phyloP scores from a whole-genome alignment of 495 filamentous ascomycete species.

The Penicillium psychrofluorescens region DNA sequence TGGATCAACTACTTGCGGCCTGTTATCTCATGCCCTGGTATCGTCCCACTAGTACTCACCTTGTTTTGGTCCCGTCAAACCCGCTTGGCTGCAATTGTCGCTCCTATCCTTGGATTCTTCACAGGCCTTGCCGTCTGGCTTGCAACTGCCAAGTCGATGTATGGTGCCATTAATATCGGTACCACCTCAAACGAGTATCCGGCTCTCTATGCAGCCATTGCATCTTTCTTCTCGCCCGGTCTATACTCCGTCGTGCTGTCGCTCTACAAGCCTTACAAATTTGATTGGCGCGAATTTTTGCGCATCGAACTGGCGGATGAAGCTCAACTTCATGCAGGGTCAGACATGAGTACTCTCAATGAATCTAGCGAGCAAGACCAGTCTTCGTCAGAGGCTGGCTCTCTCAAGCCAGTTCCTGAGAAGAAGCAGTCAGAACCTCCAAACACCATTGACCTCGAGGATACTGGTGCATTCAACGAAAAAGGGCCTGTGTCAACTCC shows the following conservation, averaged over 20 bases:
- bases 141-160: slow-evolving; percentile 21
- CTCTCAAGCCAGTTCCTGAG: neutral
- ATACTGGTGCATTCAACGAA: neutral
- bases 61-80: slow-evolving; percentile 34
- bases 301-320: slow-evolving; percentile 31
- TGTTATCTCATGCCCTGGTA: slow-evolving; percentile 30
- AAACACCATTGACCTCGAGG: slow-evolving; percentile 8
- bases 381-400: neutral
- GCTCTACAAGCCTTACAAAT: slow-evolving; percentile 33
- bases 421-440: neutral
- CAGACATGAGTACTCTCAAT: slow-evolving; percentile 9
- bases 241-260: slow-evolving; percentile 37
- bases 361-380: slow-evolving; percentile 5
- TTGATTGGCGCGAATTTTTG: slow-evolving; percentile 43
- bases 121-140: slow-evolving; percentile 32
- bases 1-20: slow-evolving; percentile 33
- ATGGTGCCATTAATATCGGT: slow-evolving; percentile 23
- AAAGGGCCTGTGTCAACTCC: neutral
- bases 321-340: slow-evolving; percentile 9
- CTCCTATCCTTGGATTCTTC: slow-evolving; percentile 29
- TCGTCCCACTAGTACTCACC: slow-evolving; percentile 28
- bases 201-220: slow-evolving; percentile 26
- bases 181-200: slow-evolving; percentile 26
- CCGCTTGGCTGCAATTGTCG: slow-evolving; percentile 21
- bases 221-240: slow-evolving; percentile 28